Conservation (phyloP, 129 eudicot genomes). For the Oenanthe sinensis region DNA sequence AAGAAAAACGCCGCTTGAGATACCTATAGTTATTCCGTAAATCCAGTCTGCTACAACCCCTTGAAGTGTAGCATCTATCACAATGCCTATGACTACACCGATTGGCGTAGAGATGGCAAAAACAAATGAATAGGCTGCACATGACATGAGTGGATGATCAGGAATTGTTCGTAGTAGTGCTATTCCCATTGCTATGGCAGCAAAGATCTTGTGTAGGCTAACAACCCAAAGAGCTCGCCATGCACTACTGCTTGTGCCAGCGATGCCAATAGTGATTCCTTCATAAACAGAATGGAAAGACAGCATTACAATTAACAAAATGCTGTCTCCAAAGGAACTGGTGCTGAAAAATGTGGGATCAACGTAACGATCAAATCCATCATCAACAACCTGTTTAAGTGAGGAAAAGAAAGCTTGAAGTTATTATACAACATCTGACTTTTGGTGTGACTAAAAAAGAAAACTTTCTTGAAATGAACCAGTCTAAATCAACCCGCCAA, state of each 20-base stretch:
- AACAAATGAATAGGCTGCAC: slow-evolving; percentile 20
- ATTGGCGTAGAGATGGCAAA: slow-evolving; percentile 18
- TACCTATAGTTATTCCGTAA: slow-evolving; percentile 15
- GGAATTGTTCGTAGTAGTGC: slow-evolving; percentile 12
- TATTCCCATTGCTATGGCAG: slow-evolving; percentile 19
- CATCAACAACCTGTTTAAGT: slow-evolving; percentile 10
- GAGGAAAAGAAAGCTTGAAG: neutral
- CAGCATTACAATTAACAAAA: slow-evolving; percentile 14
- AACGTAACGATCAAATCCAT: slow-evolving; percentile 12
- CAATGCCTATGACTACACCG: slow-evolving; percentile 20
- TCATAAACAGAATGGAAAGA: slow-evolving; percentile 19
- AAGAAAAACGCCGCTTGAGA: slow-evolving; percentile 13
- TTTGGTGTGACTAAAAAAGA: neutral
- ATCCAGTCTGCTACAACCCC: slow-evolving; percentile 23
- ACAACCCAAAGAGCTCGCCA: slow-evolving; percentile 21
- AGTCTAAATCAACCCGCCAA: neutral
- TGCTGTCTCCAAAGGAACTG: slow-evolving; percentile 19
- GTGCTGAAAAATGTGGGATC: slow-evolving; percentile 11
- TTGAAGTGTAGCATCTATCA: slow-evolving; percentile 17
- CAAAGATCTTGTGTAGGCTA: slow-evolving; percentile 17
- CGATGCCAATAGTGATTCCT: slow-evolving; percentile 19
- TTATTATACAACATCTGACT: neutral
- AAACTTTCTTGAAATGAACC: neutral
- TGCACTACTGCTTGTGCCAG: slow-evolving; percentile 3
- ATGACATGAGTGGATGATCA: slow-evolving; percentile 14